These are phyloP conservation scores for Dysphania ambrosioides DNA, from an alignment of 148 eudicot species.

Conservation along the genomic window DNA sequence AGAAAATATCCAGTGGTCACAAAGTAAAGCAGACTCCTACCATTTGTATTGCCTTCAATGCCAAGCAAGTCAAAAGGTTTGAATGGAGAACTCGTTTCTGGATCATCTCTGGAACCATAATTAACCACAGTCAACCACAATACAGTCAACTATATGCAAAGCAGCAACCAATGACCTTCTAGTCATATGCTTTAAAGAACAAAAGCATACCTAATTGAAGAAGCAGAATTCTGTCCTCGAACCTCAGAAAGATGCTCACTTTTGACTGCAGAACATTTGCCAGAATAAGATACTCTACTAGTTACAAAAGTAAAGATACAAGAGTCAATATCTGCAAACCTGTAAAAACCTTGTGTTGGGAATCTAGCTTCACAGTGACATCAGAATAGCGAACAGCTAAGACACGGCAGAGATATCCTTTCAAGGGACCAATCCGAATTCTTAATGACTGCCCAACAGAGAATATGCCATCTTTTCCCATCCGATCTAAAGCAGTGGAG, in stretches of 20 bases:
- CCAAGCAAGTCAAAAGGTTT: conserved; percentile 86
- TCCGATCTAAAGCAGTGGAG: conserved; percentile 41
- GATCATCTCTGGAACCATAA: conserved; percentile 48
- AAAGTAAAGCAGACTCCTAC: conserved; percentile 30
- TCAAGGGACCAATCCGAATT: conserved; percentile 87
- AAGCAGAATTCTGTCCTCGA: conserved; percentile 57
- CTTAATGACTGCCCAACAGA: conserved; percentile 87
- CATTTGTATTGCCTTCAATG: conserved; percentile 53
- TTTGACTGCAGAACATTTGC: conserved; percentile 53
- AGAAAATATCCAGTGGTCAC: not conserved
- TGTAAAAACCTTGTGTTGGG: conserved; percentile 87
- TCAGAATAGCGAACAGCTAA: conserved; percentile 78
- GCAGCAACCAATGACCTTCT: not conserved
- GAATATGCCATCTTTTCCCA: conserved; percentile 59
- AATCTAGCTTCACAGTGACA: conserved; percentile 90
- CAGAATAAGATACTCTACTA: conserved; percentile 11
- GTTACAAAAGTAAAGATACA: conserved; percentile 22
- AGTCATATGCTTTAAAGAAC: conserved; percentile 11
- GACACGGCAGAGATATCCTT: conserved; percentile 92
- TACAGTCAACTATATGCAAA: conserved; percentile 10
- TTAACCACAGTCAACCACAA: conserved; percentile 20
- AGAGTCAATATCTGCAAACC: conserved; percentile 42
- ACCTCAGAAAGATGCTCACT: conserved; percentile 88
- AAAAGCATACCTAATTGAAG: conserved; percentile 45
- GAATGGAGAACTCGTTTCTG: conserved; percentile 38